Evolutionary conservation across 768 basidiomycete species (phyloP).

Genomic region (Tulasnella sp.): DNA sequence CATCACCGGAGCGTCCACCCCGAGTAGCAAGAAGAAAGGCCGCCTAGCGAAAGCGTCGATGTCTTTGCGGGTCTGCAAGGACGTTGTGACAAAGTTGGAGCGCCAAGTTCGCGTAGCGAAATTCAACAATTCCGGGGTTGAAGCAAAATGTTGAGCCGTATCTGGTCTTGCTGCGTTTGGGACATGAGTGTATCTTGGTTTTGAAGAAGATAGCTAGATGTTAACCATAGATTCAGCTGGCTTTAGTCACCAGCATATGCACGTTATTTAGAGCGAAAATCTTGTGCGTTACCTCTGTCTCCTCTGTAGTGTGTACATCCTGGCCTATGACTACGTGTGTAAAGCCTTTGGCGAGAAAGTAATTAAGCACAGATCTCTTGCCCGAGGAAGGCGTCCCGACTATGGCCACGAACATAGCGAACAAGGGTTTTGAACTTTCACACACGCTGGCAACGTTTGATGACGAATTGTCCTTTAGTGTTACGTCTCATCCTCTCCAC

Average conservation of each 20-base stretch:
- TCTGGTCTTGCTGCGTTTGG: neutral
- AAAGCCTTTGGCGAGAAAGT: conserved; percentile 21
- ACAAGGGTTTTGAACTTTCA: neutral
- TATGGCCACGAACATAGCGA: conserved; percentile 54
- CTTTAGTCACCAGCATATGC: neutral
- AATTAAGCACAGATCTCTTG: conserved; percentile 33
- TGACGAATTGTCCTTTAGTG: no score
- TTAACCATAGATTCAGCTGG: neutral
- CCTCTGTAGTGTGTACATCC: neutral
- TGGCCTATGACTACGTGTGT: neutral
- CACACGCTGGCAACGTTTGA: neutral
- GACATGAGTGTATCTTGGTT: neutral
- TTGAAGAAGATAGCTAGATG: neutral
- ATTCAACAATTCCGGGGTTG: conserved; percentile 47
- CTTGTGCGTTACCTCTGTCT: neutral
- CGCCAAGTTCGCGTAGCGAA: conserved; percentile 78
- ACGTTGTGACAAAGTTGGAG: conserved; percentile 60
- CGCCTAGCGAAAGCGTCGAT: conserved; percentile 67
- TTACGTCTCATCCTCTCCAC: no score
- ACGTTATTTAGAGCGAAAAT: neutral
- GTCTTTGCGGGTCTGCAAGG: conserved; percentile 44
- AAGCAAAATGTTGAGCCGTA: conserved; percentile 31
- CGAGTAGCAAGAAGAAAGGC: conserved; percentile 82
- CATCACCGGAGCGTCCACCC: conserved; percentile 70
- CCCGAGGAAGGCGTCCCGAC: conserved; percentile 41